phyloP scores from a whole-genome alignment of 192 early-diverging fungal species.

The Coemansia sp. region DNA sequence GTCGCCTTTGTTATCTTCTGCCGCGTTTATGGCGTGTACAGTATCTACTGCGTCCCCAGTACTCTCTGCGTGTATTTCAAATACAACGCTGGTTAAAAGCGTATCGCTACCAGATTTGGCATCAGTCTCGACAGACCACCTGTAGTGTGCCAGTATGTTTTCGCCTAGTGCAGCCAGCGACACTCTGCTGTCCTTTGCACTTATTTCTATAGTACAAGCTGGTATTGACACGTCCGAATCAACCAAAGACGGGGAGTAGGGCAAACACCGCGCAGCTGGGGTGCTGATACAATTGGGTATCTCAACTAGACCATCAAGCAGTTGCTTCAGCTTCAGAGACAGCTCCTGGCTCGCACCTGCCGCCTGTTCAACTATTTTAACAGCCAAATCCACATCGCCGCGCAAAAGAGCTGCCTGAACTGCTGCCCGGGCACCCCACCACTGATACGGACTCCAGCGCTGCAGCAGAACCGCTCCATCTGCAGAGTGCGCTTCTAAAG shows the following conservation, averaged over 20 bases:
- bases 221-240: not conserved
- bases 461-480: not conserved
- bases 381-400: constrained; percentile 33
- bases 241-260: not conserved
- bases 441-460: constrained; percentile 28
- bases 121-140: not conserved
- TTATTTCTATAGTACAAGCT: not conserved
- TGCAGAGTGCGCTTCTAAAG: not conserved
- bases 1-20: not conserved
- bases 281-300: not conserved
- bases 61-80: not conserved
- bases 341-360: constrained; percentile 1
- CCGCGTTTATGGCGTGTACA: not conserved
- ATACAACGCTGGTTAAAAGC: not conserved
- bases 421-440: constrained; percentile 37
- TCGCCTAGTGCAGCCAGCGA: not conserved
- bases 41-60: not conserved
- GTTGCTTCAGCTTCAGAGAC: constrained; percentile 1
- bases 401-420: constrained; percentile 30
- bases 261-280: not conserved
- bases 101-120: not conserved
- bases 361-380: constrained; percentile 1
- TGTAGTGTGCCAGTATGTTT: not conserved
- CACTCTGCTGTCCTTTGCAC: not conserved
- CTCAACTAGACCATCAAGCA: not conserved